A percentile compares a stretch with the other conserved stretches of the same genome.
phyloP scores from a whole-genome alignment of 345 rosid genomes.

The Arabis hirsuta region DNA sequence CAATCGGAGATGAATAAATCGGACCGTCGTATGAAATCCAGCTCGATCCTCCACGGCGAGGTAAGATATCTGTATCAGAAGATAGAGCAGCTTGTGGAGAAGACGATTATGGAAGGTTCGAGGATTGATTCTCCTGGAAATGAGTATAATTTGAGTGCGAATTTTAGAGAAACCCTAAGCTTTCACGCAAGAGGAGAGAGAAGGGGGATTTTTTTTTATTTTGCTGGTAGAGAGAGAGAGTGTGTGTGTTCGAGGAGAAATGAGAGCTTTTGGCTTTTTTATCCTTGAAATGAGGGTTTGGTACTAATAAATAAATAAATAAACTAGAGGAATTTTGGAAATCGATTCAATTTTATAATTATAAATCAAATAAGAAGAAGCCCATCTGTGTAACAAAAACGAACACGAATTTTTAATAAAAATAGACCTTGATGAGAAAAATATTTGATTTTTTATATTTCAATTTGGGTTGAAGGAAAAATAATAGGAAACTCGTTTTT shows the following conservation, averaged over 20 bases:
- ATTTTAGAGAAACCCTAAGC: constrained; percentile 56
- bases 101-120: constrained; percentile 5
- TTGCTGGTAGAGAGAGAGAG: constrained; percentile 39
- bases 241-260: constrained; percentile 35
- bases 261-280: constrained; percentile 46
- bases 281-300: constrained; percentile 53
- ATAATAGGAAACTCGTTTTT: background rate
- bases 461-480: background rate
- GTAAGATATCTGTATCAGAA: constrained; percentile 36
- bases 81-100: constrained; percentile 42
- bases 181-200: constrained; percentile 33
- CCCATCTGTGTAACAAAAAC: constrained; percentile 15
- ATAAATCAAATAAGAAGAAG: background rate
- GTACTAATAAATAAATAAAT: constrained; percentile 33
- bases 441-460: background rate
- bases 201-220: constrained; percentile 36
- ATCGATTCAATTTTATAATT: background rate
- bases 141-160: constrained; percentile 60
- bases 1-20: constrained; percentile 3
- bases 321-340: background rate
- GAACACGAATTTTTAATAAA: background rate
- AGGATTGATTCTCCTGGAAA: constrained; percentile 42
- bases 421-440: too few relatives aligned
- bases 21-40: background rate
- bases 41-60: constrained; percentile 55